A percentile compares a stretch with the other conserved stretches of the same genome.
phyloP scores from a whole-genome alignment of 129 eudicot species.

The Pseudognaphalium luteoalbum region DNA sequence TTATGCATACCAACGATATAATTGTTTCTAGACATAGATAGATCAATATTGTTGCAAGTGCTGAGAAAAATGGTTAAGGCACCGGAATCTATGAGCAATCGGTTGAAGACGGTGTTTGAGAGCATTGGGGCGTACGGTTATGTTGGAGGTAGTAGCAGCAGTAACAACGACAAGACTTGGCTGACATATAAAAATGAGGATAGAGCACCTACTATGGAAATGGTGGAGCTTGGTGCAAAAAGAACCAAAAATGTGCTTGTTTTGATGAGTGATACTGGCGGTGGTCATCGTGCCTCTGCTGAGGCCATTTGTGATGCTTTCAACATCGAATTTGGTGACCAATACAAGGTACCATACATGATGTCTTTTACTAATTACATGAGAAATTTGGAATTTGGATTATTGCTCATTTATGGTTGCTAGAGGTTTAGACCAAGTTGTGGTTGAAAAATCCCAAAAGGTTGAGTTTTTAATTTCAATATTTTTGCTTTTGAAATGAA shows the following conservation, averaged over 20 bases:
- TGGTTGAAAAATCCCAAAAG: too few species aligned
- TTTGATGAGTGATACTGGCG: slow-evolving; percentile 98
- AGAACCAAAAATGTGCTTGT: slow-evolving; percentile 81
- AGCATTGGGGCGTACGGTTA: slow-evolving; percentile 73
- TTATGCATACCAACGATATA: neutral
- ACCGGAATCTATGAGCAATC: slow-evolving; percentile 40
- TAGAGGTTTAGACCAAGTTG: too few species aligned
- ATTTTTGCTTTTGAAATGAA: too few species aligned
- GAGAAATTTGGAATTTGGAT: neutral
- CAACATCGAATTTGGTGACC: slow-evolving; percentile 82
- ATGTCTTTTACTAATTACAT: too few species aligned
- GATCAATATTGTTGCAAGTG: neutral
- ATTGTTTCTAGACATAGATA: neutral
- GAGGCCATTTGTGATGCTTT: slow-evolving; percentile 95
- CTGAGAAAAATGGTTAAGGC: slow-evolving; percentile 35
- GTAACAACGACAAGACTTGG: slow-evolving; percentile 29
- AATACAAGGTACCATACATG: slow-evolving; percentile 51
- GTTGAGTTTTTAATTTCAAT: too few species aligned
- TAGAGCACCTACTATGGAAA: slow-evolving; percentile 66
- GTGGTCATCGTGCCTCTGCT: slow-evolving; percentile 96
- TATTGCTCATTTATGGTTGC: neutral
- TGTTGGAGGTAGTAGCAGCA: slow-evolving; percentile 39
- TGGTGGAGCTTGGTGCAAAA: slow-evolving; percentile 93
- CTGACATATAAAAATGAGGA: slow-evolving; percentile 43
- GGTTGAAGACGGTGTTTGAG: slow-evolving; percentile 57